Base-by-base conservation (phyloP, 306 rosid genomes). In the Sicyos baderoa region DNA sequence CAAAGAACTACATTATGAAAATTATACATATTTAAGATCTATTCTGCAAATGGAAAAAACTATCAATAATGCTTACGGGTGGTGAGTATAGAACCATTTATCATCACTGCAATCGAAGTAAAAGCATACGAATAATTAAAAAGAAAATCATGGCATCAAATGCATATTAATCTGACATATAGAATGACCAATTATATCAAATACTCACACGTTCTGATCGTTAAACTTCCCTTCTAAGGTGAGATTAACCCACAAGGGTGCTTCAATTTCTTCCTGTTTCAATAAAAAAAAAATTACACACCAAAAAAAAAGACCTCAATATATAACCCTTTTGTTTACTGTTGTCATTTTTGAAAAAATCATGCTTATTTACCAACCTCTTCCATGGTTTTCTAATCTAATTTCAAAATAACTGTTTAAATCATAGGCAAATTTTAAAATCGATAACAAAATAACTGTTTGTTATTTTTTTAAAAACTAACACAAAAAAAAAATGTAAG, bases 221-320 rank as follows among this genome's bases (percentile, higher is more conserved):
- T 78, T 63, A 74, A 79, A 55, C 2, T 75, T 76, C 66, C 72
- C 82, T 79, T 82, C 91, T 63, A 81, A 52, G 64, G 77, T 68
- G 75, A 91, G 88, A 86, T 91, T 91, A 50, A 72, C 81, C 96
- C 97, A 91, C 94, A 84, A 76, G 45, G 94, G 97, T 54, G 97
- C 94, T 68, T 91, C 96, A 74, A 86, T 82, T 37, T 86, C 85
- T 68, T 88, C 89, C 91, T 86, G 84, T 18, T 71, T 44, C 78
- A 78, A 54, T 62, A 75, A 74, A 11, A 75, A 11, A 75, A 25
- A 29, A 71, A 72, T n/a, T 61, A 71, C 23, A 68, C 60, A 74
- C 52, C 19, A 18, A 62, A 49, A 48, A 65, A 45, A 37, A 37
- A 4, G 62, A 16, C 17, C 29, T 40, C 68, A 17, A 17, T 40